These are phyloP conservation scores for Cyanidiococcus yangmingshanensis DNA, from an alignment of 23 red algal species.

Conservation along the genomic window DNA sequence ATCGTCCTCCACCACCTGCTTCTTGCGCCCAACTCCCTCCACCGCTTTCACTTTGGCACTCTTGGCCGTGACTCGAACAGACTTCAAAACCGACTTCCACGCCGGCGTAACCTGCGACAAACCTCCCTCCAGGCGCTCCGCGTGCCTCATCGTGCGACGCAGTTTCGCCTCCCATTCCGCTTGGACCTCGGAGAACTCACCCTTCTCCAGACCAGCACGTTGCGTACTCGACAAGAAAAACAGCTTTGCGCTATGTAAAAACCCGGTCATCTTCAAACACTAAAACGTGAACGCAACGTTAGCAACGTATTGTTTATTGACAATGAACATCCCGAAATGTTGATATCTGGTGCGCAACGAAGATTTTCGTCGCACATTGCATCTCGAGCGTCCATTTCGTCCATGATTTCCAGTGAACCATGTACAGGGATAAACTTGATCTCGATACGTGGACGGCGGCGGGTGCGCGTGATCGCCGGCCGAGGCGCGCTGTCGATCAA, in stretches of 20 bases:
- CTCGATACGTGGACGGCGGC: too few species aligned
- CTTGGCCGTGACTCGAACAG: background rate
- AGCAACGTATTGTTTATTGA: background rate
- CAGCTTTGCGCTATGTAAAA: slow-evolving; percentile 15
- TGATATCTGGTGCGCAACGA: background rate
- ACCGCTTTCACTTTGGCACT: background rate
- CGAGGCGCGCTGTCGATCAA: too few species aligned
- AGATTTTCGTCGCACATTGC: background rate
- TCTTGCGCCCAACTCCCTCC: background rate
- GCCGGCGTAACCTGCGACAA: slow-evolving; percentile 3
- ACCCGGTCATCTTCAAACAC: background rate
- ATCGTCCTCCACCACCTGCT: slow-evolving; percentile 1
- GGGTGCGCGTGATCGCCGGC: too few species aligned
- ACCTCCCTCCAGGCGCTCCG: slow-evolving; percentile 1
- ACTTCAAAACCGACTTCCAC: slow-evolving; percentile 7
- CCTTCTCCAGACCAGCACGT: slow-evolving; percentile 11
- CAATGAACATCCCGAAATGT: background rate
- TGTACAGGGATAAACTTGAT: background rate
- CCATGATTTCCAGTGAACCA: background rate
- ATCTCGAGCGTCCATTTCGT: background rate
- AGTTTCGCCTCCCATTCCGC: slow-evolving; percentile 12
- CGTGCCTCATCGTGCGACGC: background rate
- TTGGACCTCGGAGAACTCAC: slow-evolving; percentile 11
- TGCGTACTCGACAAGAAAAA: slow-evolving; percentile 15
- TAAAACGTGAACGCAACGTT: background rate